phyloP scores from a whole-genome alignment of 768 basidiomycete species.

The Trametes villosa region DNA sequence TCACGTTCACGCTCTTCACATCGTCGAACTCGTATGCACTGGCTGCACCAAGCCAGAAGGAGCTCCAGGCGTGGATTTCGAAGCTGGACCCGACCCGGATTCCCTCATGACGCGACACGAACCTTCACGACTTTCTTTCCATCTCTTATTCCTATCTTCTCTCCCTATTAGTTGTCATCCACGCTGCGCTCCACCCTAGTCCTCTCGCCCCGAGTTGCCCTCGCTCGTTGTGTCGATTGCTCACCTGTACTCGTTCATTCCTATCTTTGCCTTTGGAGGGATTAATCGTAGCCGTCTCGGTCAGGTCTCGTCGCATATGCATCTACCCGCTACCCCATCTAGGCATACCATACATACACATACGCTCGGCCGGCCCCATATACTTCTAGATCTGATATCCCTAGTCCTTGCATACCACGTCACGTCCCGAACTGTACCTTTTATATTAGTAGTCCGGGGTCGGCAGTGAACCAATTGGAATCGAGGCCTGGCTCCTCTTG shows the following conservation, averaged over 20 bases:
- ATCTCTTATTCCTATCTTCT: constrained; percentile 12
- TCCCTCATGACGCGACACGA: constrained; percentile 27
- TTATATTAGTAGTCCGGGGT: constrained; percentile 25
- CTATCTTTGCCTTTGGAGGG: constrained; percentile 9
- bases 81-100: constrained; percentile 82
- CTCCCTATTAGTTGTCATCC: not conserved
- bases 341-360: constrained; percentile 22
- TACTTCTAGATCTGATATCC: constrained; percentile 29
- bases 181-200: not conserved
- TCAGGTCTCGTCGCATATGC: constrained; percentile 17
- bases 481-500: constrained; percentile 3
- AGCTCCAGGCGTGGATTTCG: constrained; percentile 81
- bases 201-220: constrained; percentile 2
- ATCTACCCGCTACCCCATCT: constrained; percentile 22
- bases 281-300: constrained; percentile 6
- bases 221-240: constrained; percentile 26
- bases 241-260: constrained; percentile 16
- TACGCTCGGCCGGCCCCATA: constrained; percentile 15
- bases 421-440: constrained; percentile 22
- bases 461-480: constrained; percentile 16
- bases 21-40: constrained; percentile 91
- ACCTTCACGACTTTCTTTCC: constrained; percentile 2
- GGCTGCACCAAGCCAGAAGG: constrained; percentile 79
- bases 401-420: constrained; percentile 27
- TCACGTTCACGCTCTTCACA: constrained; percentile 90